phyloP scores from a whole-genome alignment of 2,329 filamentous ascomycete genomes.

The Sphaerostilbella broomeana region DNA sequence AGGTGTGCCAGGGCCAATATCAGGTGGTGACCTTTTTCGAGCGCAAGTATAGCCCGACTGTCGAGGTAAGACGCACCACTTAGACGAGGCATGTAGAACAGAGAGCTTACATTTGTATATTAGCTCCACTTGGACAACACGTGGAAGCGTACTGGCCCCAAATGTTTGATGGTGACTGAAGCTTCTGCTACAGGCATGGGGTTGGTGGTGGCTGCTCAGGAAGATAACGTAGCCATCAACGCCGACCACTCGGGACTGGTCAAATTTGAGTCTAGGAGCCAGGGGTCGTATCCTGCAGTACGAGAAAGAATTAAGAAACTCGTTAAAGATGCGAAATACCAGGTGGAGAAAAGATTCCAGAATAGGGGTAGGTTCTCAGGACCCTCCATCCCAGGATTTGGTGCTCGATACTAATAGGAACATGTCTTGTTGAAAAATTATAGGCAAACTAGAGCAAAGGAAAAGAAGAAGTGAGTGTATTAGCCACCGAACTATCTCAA shows the following conservation, averaged over 20 bases:
- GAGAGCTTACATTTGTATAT: background rate
- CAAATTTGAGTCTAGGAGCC: no score
- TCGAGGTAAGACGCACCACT: conserved; percentile 16
- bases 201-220: conserved; percentile 11
- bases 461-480: no score
- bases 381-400: no score
- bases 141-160: conserved; percentile 14
- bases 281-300: no score
- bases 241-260: conserved; percentile 21
- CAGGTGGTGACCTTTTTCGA: conserved; percentile 18
- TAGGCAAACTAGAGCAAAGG: no score
- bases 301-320: no score
- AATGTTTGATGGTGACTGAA: conserved; percentile 19
- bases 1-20: conserved; percentile 15
- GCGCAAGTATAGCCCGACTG: conserved; percentile 14
- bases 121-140: conserved; percentile 2
- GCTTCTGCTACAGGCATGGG: conserved; percentile 21
- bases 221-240: conserved; percentile 18
- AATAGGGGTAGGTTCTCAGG: no score
- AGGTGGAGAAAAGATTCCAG: no score
- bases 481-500: no score
- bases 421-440: no score
- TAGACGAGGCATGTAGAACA: background rate
- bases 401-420: no score
- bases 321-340: no score